phyloP scores from a whole-genome alignment of 306 rosid species.

The Vigna angularis region DNA sequence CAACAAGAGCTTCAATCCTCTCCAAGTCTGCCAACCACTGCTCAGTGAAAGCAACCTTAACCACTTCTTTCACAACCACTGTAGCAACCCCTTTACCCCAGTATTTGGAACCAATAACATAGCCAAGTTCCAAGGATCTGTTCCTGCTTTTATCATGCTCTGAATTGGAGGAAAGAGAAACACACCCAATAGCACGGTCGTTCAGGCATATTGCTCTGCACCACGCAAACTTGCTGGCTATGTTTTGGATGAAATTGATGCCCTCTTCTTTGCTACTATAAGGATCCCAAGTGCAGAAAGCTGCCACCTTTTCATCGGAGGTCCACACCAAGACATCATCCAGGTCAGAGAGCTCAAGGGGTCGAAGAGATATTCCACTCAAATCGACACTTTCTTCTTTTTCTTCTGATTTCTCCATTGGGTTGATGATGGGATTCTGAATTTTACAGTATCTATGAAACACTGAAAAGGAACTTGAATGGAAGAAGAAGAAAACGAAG shows the following conservation, averaged over 20 bases:
- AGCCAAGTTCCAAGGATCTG: constrained; percentile 62
- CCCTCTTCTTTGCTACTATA: constrained; percentile 57
- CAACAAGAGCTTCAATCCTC: constrained; percentile 80
- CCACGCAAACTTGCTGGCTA: constrained; percentile 51
- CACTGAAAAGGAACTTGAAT: neutral
- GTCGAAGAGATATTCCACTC: constrained; percentile 53
- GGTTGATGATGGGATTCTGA: neutral
- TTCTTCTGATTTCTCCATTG: constrained; percentile 39
- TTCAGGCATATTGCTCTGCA: constrained; percentile 67
- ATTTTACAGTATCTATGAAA: constrained; percentile 22
- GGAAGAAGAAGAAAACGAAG: neutral
- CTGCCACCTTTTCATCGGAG: constrained; percentile 57
- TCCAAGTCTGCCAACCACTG: constrained; percentile 58
- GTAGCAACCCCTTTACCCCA: constrained; percentile 86
- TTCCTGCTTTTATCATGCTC: constrained; percentile 49
- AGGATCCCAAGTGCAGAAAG: constrained; percentile 70
- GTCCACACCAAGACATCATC: constrained; percentile 80
- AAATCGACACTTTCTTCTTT: constrained; percentile 37
- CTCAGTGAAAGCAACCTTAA: constrained; percentile 56
- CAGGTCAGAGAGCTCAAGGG: constrained; percentile 58
- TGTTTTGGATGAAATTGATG: constrained; percentile 50
- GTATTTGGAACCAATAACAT: constrained; percentile 57
- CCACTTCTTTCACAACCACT: constrained; percentile 60
- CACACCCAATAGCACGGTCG: constrained; percentile 59
- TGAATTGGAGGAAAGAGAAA: constrained; percentile 45